A percentile compares a stretch with the other conserved stretches of the same genome.
Conservation (phyloP, 2,329 filamentous ascomycete genomes). For the Zalaria sp. region DNA sequence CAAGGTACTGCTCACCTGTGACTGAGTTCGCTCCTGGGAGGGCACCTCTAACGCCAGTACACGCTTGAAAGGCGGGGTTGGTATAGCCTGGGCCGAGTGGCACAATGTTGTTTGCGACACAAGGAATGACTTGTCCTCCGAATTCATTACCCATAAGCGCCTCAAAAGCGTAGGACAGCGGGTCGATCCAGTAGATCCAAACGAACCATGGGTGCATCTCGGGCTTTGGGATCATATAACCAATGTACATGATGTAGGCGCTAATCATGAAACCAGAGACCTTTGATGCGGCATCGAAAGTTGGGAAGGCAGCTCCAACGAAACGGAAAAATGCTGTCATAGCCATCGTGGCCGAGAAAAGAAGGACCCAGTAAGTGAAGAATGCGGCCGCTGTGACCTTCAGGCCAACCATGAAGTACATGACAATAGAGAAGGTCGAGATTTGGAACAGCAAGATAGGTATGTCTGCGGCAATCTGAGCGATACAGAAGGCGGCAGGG, state of each 20-base stretch:
- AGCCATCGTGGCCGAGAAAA: conserved; percentile 25
- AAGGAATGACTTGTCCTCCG: conserved; percentile 41
- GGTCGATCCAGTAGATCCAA: conserved; percentile 36
- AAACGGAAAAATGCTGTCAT: conserved; percentile 33
- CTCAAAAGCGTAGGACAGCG: conserved; percentile 22
- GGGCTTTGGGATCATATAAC: conserved; percentile 18
- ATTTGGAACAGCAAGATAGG: conserved; percentile 42
- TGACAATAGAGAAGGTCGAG: conserved; percentile 6
- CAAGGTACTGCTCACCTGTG: conserved; percentile 47
- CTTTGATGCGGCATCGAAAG: conserved; percentile 17
- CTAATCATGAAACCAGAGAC: conserved; percentile 16
- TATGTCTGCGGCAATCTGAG: conserved; percentile 36
- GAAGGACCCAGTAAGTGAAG: conserved; percentile 47
- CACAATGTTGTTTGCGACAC: conserved; percentile 31
- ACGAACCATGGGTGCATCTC: conserved; percentile 36
- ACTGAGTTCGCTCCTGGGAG: conserved; percentile 40
- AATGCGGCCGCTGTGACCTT: conserved; percentile 37
- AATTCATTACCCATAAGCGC: conserved; percentile 39
- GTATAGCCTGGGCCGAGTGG: conserved; percentile 24
- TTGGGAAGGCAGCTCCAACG: conserved; percentile 19
- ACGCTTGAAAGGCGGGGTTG: conserved; percentile 18
- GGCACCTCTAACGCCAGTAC: conserved; percentile 40
- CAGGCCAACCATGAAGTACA: conserved; percentile 10
- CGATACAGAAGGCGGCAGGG: conserved; percentile 34
- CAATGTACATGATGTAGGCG: conserved; percentile 17